Evolutionary conservation across 2,329 filamentous ascomycete species (phyloP).

Genomic region (Stagonosporopsis cucurbitacearum): DNA sequence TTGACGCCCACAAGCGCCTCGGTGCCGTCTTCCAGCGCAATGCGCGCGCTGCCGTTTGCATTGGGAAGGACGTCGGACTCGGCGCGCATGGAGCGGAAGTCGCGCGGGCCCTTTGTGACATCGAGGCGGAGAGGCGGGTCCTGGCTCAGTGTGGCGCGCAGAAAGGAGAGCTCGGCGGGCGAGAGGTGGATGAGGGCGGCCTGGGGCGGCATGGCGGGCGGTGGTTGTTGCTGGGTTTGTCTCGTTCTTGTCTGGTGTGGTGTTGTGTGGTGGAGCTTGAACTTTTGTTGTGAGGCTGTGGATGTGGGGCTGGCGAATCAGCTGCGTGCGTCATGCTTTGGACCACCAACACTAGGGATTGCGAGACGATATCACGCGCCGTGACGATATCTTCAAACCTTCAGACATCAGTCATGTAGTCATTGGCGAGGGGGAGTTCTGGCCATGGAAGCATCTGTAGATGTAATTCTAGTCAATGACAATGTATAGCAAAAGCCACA

Average conservation of each 20-base stretch:
- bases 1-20: constrained; percentile 97
- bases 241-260: too few species aligned
- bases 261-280: background rate
- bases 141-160: constrained; percentile 84
- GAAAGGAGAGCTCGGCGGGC: constrained; percentile 93
- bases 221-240: background rate
- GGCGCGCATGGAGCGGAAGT: constrained; percentile 89
- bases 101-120: constrained; percentile 62
- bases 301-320: constrained; percentile 32
- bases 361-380: background rate
- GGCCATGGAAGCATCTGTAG: too few species aligned
- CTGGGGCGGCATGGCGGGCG: constrained; percentile 41
- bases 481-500: background rate
- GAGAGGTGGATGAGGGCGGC: constrained; percentile 73
- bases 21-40: constrained; percentile 93
- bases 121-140: constrained; percentile 88
- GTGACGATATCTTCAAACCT: too few species aligned
- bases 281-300: constrained; percentile 12
- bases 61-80: constrained; percentile 89
- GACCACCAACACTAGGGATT: background rate
- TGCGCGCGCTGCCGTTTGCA: constrained; percentile 89
- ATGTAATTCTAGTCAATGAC: too few species aligned
- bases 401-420: too few species aligned
- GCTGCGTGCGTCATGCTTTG: background rate
- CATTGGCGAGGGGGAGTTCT: too few species aligned